Conservation (phyloP, 352 stramenopile genomes). For the Blastocystis sp. region DNA sequence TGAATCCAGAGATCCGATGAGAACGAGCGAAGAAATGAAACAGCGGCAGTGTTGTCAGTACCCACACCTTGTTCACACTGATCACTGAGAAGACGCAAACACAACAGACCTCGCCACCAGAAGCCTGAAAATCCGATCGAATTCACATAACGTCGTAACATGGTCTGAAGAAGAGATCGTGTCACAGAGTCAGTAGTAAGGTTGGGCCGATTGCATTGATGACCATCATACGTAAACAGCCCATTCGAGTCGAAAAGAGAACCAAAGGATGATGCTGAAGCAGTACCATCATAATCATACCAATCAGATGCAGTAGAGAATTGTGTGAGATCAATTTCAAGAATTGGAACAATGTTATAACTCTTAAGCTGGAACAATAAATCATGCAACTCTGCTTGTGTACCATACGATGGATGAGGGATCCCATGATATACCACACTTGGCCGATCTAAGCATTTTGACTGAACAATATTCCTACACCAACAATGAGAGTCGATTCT, state of each 20-base stretch:
- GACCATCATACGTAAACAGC: not conserved
- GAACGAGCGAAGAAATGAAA: not conserved
- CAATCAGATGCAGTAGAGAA: slow-evolving; percentile 21
- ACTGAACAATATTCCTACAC: not conserved
- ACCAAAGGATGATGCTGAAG: not conserved
- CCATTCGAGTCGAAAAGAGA: not conserved
- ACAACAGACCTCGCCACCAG: slow-evolving; percentile 1
- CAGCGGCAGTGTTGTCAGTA: not conserved
- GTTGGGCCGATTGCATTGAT: not conserved
- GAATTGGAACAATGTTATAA: not conserved
- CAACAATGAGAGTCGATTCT: slow-evolving; percentile 7
- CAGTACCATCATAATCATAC: slow-evolving; percentile 36
- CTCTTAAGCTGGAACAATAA: not conserved
- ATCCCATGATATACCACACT: slow-evolving; percentile 4
- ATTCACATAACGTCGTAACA: not conserved
- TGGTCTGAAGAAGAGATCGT: not conserved
- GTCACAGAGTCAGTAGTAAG: not conserved
- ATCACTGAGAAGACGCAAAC: not conserved
- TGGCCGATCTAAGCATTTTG: slow-evolving; percentile 1
- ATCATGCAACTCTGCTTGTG: not conserved
- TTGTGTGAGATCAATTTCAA: slow-evolving; percentile 1
- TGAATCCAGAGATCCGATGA: not conserved
- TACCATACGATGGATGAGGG: slow-evolving; percentile 3
- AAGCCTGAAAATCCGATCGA: slow-evolving; percentile 8
- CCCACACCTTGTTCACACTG: not conserved